Evolutionary conservation across 2,329 filamentous ascomycete genomes (phyloP).

Genomic region (Aureobasidium sp.): DNA sequence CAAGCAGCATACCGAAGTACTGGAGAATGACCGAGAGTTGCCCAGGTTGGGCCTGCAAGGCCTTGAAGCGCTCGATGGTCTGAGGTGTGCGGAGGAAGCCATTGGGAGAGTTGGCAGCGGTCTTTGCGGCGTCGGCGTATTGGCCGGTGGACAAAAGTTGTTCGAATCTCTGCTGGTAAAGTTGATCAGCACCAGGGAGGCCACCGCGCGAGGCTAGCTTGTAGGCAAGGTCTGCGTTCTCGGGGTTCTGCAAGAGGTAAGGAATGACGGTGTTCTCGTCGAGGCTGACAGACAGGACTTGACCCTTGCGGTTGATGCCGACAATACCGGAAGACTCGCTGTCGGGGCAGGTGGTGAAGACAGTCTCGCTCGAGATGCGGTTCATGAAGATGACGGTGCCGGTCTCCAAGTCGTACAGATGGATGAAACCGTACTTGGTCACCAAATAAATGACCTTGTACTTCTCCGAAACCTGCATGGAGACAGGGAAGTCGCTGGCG

Average conservation of each 20-base stretch:
- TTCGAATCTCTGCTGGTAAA: constrained; percentile 91
- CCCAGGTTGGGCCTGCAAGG: constrained; percentile 68
- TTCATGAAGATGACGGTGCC: constrained; percentile 99
- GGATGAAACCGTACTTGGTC: constrained; percentile 98
- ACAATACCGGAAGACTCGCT: constrained; percentile 79
- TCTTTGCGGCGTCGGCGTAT: constrained; percentile 84
- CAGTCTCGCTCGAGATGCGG: constrained; percentile 97
- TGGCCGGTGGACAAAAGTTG: constrained; percentile 72
- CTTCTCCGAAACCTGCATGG: constrained; percentile 92
- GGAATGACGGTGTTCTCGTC: constrained; percentile 88
- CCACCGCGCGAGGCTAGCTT: constrained; percentile 93
- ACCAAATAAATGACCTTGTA: constrained; percentile 97
- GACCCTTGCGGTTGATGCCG: constrained; percentile 94
- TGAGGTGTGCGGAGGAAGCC: constrained; percentile 91
- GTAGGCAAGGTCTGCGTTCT: constrained; percentile 86
- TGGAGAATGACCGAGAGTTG: constrained; percentile 92
- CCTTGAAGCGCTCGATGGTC: constrained; percentile 95
- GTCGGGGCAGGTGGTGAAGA: constrained; percentile 89
- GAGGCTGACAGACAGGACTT: constrained; percentile 88
- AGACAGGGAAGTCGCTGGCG: constrained; percentile 93
- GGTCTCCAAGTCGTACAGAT: constrained; percentile 95
- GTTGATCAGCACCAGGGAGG: constrained; percentile 84
- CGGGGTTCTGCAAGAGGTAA: constrained; percentile 93
- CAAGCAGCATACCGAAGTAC: constrained; percentile 94
- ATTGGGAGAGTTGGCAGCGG: constrained; percentile 91